Conservation (phyloP, 1,284 basidiomycete species). For the Ganoderma lingzhi region DNA sequence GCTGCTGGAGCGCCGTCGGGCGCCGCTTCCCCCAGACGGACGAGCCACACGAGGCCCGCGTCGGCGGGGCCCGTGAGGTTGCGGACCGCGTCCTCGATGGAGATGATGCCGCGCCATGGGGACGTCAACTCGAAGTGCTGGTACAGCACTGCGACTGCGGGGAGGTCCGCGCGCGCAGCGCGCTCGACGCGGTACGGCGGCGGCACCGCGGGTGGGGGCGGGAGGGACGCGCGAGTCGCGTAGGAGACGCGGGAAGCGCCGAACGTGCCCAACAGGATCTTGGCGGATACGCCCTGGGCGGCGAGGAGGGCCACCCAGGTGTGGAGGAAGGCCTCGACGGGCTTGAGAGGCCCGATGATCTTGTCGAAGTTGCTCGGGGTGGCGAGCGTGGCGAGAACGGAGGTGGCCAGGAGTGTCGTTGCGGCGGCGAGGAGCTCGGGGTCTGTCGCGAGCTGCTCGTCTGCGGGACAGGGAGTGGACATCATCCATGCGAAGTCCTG, state of each 20-base stretch:
- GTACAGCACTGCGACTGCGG: conserved; percentile 10
- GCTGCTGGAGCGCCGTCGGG: neutral
- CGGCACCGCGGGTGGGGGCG: conserved; percentile 16
- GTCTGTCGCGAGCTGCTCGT: neutral
- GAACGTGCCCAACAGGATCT: conserved; percentile 8
- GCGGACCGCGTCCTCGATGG: conserved; percentile 4
- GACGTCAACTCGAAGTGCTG: conserved; percentile 13
- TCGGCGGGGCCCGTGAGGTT: conserved; percentile 1
- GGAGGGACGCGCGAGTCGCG: conserved; percentile 30
- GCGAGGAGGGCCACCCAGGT: conserved; percentile 26
- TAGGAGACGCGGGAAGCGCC: conserved; percentile 22
- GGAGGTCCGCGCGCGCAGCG: conserved; percentile 14
- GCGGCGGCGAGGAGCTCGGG: conserved; percentile 5
- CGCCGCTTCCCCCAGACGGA: neutral
- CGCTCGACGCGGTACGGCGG: conserved; percentile 4
- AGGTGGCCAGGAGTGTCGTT: conserved; percentile 7
- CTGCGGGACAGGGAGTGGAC: conserved; percentile 6
- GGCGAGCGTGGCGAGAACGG: conserved; percentile 3
- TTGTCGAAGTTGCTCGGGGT: conserved; percentile 24
- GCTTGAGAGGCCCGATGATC: conserved; percentile 29
- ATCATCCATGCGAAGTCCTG: conserved; percentile 14
- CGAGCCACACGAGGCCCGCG: conserved; percentile 6
- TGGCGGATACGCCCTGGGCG: conserved; percentile 17
- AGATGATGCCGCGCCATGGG: conserved; percentile 10
- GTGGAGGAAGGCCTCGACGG: conserved; percentile 31